Percentiles rank a stretch among this genome's conserved stretches.
These are phyloP conservation scores for Stramenopiles sp. DNA, from an alignment of 352 stramenopile genomes.

Conservation along the genomic window DNA sequence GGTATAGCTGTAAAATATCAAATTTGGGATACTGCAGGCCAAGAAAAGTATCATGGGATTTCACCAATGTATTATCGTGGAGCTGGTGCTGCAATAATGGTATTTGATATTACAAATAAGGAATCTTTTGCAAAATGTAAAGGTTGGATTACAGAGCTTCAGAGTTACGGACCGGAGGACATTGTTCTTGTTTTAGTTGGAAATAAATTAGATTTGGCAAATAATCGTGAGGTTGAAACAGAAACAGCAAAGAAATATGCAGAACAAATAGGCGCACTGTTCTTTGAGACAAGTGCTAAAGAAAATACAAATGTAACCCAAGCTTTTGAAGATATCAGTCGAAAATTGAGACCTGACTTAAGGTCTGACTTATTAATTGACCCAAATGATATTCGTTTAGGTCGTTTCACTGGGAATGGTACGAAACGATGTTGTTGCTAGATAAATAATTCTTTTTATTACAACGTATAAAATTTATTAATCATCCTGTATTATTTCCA, in stretches of 20 bases:
- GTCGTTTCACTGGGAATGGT: no score
- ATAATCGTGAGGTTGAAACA: constrained; percentile 48
- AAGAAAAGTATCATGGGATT: constrained; percentile 66
- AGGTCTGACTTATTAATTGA: no score
- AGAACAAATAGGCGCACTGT: constrained; percentile 87
- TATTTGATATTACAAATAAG: constrained; percentile 85
- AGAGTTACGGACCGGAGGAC: constrained; percentile 82
- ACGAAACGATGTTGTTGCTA: no score
- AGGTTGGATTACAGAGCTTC: constrained; percentile 97
- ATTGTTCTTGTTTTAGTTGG: constrained; percentile 64
- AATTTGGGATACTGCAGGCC: constrained; percentile 89
- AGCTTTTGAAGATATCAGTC: constrained; percentile 82
- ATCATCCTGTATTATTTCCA: no score
- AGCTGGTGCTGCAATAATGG: constrained; percentile 73
- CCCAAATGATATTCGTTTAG: no score
- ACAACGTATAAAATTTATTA: no score
- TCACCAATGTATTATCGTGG: constrained; percentile 93
- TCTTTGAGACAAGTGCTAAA: constrained; percentile 97
- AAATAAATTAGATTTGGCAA: constrained; percentile 94
- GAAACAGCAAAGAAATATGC: constrained; percentile 87
- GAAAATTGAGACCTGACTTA: no score
- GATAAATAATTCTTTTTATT: no score
- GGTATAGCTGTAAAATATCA: constrained; percentile 68
- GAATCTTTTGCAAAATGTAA: constrained; percentile 88
- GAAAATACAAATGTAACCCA: constrained; percentile 94